Evolutionary conservation across 192 early-diverging fungal genomes (phyloP).

Genomic region (Coemansia sp.): DNA sequence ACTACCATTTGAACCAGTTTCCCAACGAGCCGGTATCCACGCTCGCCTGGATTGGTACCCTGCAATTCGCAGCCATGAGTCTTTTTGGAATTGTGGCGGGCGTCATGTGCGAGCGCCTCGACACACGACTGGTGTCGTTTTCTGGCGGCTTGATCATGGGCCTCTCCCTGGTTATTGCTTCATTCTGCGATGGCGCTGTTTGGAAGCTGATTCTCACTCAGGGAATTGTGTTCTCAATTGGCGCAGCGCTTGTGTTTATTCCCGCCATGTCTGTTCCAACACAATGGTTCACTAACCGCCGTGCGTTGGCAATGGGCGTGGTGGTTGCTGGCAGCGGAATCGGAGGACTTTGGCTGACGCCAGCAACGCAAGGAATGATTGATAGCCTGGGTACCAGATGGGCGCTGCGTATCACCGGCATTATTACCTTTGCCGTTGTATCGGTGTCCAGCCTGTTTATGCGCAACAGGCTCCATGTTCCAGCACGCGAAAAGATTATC

Average conservation of each 20-base stretch:
- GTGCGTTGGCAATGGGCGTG: conserved; percentile 56
- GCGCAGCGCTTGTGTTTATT: conserved; percentile 53
- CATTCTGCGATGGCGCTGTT: conserved; percentile 55
- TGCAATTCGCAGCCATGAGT: conserved; percentile 57
- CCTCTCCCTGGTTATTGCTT: conserved; percentile 53
- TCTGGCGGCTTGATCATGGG: conserved; percentile 57
- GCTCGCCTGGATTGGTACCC: conserved; percentile 57
- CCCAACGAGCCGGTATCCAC: conserved; percentile 42
- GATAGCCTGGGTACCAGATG: conserved; percentile 48
- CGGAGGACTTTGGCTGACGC: conserved; percentile 58
- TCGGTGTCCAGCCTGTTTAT: conserved; percentile 47
- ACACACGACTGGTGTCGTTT: conserved; percentile 52
- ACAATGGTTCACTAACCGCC: conserved; percentile 57
- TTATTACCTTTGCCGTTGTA: conserved; percentile 46
- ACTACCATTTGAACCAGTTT: conserved; percentile 38
- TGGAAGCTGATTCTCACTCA: conserved; percentile 67
- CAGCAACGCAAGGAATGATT: conserved; percentile 52
- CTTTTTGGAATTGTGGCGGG: conserved; percentile 50
- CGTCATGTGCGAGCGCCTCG: conserved; percentile 56
- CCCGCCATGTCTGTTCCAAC: conserved; percentile 58
- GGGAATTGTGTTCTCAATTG: conserved; percentile 56
- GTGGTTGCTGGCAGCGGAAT: conserved; percentile 57
- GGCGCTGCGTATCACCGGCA: conserved; percentile 57
- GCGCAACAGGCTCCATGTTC: conserved; percentile 24
- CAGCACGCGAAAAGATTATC: conserved; percentile 34